Evolutionary conservation across 1,284 basidiomycete genomes (phyloP).

Genomic region (Sanghuangporus weigelae): DNA sequence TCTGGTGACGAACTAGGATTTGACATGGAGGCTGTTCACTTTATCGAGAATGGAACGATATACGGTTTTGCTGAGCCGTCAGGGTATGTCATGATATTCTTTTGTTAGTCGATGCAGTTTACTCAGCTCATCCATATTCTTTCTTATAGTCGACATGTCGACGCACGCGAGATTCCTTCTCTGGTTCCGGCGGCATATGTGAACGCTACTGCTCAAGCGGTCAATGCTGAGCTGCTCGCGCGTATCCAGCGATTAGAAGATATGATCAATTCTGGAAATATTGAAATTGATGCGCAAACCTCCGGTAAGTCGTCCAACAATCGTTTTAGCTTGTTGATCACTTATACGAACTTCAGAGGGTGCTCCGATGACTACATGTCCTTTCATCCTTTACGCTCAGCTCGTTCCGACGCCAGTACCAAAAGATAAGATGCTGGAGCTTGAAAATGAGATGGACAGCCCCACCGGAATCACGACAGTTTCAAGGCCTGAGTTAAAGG

Average conservation of each 20-base stretch:
- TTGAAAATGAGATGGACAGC: slow-evolving; percentile 65
- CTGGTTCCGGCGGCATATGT: slow-evolving; percentile 49
- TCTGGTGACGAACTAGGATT: slow-evolving; percentile 54
- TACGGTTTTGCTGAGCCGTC: slow-evolving; percentile 67
- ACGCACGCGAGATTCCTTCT: slow-evolving; percentile 63
- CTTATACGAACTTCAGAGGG: slow-evolving; percentile 35
- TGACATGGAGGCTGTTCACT: slow-evolving; percentile 77
- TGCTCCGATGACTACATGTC: slow-evolving; percentile 46
- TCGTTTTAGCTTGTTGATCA: slow-evolving; percentile 13
- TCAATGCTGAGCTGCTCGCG: slow-evolving; percentile 60
- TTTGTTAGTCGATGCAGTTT: background rate
- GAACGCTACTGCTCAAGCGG: slow-evolving; percentile 59
- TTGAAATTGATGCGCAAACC: slow-evolving; percentile 44
- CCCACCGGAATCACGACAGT: slow-evolving; percentile 66
- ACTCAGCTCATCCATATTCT: background rate
- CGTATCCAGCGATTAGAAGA: slow-evolving; percentile 55
- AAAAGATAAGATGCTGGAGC: slow-evolving; percentile 50
- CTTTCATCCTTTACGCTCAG: slow-evolving; percentile 62
- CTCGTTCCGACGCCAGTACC: slow-evolving; percentile 49
- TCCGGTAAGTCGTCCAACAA: slow-evolving; percentile 26
- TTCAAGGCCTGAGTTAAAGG: slow-evolving; percentile 44
- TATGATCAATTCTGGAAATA: slow-evolving; percentile 57
- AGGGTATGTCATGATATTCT: slow-evolving; percentile 40
- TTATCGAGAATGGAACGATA: slow-evolving; percentile 70
- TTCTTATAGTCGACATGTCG: slow-evolving; percentile 43